Evolutionary conservation across 768 basidiomycete species (phyloP).

Genomic region (Leccinum olivaceopallidum): DNA sequence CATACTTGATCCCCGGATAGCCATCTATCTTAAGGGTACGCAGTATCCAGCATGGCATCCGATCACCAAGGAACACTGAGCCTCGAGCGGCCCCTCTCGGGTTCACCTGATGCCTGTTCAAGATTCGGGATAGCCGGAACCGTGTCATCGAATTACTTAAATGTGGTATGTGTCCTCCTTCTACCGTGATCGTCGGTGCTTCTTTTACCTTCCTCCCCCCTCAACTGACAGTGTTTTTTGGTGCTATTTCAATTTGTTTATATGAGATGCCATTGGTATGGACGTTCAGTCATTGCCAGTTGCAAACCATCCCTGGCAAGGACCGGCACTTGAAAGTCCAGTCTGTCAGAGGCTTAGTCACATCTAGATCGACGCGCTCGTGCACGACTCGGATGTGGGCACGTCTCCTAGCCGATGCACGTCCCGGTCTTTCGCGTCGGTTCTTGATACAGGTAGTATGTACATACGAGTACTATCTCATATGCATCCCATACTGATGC

Average conservation of each 20-base stretch:
- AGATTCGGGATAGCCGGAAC: background rate
- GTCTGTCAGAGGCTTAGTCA: background rate
- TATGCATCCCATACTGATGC: too few relatives aligned
- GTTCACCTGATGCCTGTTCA: background rate
- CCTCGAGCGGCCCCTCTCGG: background rate
- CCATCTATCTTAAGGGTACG: background rate
- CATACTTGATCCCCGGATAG: background rate
- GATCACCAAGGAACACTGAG: background rate
- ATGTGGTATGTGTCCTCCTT: background rate
- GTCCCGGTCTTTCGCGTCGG: background rate
- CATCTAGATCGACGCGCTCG: background rate
- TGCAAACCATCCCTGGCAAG: background rate
- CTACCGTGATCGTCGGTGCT: background rate
- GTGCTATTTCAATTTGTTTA: background rate
- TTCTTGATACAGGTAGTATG: background rate
- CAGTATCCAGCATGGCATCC: background rate
- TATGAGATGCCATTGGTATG: background rate
- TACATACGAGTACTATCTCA: background rate
- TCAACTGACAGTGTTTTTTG: background rate
- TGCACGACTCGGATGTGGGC: background rate
- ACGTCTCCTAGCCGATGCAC: background rate
- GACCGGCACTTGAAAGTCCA: background rate
- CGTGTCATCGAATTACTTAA: background rate
- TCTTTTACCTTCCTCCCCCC: background rate
- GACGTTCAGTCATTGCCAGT: background rate